Evolutionary conservation across 345 rosid genomes (phyloP).

Genomic region (Raphanus sativus): DNA sequence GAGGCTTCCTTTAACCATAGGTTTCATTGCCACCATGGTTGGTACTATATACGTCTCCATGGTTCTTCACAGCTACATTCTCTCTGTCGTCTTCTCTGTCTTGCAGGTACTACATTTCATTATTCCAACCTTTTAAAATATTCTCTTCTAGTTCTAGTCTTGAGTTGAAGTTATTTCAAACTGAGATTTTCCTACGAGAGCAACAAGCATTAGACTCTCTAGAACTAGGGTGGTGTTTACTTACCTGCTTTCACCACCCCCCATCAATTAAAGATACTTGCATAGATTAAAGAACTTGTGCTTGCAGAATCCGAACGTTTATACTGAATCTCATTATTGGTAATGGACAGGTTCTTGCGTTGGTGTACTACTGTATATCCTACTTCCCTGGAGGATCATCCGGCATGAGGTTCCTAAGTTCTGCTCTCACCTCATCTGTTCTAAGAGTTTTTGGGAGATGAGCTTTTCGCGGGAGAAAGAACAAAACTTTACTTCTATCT

Average conservation of each 20-base stretch:
- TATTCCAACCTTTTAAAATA: not conserved
- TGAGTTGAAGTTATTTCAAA: no score
- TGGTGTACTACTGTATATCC: conserved; percentile 40
- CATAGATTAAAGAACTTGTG: not conserved
- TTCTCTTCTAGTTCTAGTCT: no score
- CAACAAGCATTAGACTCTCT: not conserved
- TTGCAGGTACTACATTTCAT: conserved; percentile 60
- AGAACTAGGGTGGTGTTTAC: not conserved
- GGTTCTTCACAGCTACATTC: conserved; percentile 91
- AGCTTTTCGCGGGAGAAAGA: not conserved
- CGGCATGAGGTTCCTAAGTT: conserved; percentile 39
- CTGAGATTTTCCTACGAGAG: no score
- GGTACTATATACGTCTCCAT: conserved; percentile 91
- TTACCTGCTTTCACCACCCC: not conserved
- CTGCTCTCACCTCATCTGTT: conserved; percentile 34
- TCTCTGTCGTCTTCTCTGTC: conserved; percentile 84
- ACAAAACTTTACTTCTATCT: not conserved
- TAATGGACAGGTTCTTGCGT: conserved; percentile 45
- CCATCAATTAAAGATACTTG: not conserved
- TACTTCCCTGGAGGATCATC: conserved; percentile 47
- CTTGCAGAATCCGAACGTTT: not conserved
- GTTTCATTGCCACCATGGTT: conserved; percentile 80
- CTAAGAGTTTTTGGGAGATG: conserved; percentile 37
- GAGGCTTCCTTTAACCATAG: conserved; percentile 88
- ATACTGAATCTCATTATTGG: not conserved